Conservation (phyloP, 345 rosid species). For the Sonneratia alba region DNA sequence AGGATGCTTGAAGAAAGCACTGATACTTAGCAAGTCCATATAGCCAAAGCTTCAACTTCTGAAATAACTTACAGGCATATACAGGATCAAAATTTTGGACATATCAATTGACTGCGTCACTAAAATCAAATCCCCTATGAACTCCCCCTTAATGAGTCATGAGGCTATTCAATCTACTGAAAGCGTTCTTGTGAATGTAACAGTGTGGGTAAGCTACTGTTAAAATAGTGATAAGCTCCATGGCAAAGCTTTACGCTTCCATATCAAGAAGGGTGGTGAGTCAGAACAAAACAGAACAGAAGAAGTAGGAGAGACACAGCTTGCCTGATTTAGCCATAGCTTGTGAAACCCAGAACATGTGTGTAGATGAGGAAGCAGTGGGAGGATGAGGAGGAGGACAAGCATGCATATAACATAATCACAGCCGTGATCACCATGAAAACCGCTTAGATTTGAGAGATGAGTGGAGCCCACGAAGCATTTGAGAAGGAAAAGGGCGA, state of each 20-base stretch:
- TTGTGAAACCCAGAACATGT: constrained; percentile 15
- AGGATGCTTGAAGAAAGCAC: background rate
- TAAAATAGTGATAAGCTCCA: too few relatives aligned
- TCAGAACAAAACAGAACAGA: constrained; percentile 2
- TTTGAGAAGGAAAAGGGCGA: constrained; percentile 5
- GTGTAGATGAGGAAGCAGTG: constrained; percentile 15
- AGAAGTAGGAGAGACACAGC: constrained; percentile 6
- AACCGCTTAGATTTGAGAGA: constrained; percentile 18
- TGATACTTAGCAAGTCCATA: background rate
- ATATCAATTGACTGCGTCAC: background rate
- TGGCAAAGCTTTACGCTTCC: constrained; percentile 1
- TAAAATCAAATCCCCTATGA: background rate
- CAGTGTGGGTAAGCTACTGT: constrained; percentile 1
- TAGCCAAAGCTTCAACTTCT: background rate
- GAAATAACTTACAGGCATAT: background rate
- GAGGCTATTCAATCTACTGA: background rate
- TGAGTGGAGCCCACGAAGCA: constrained; percentile 53
- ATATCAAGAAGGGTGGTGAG: background rate
- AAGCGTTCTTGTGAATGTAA: background rate
- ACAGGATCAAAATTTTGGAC: background rate
- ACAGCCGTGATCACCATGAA: constrained; percentile 11
- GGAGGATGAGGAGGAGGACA: constrained; percentile 10
- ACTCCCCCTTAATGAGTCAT: background rate
- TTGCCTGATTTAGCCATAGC: constrained; percentile 42
- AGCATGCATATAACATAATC: constrained; percentile 16